Base-by-base conservation (phyloP, 2,329 filamentous ascomycete genomes). In the Verticillium longisporum region DNA sequence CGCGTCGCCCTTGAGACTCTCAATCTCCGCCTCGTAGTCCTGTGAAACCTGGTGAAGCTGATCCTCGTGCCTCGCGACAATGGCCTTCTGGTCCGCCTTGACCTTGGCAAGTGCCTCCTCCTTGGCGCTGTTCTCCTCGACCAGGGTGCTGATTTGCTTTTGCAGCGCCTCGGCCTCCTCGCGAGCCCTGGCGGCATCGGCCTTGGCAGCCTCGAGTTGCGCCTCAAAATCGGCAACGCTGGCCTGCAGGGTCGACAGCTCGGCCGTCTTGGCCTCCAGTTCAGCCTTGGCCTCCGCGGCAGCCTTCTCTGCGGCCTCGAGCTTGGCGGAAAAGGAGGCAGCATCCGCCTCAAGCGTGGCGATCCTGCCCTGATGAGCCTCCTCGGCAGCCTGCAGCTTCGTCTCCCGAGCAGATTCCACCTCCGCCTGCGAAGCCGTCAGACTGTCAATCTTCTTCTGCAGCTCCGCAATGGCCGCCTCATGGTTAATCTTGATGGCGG, bases 1-100 rank as follows among this genome's bases (percentile, higher is more conserved):
- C 14, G 85, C 84, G 64, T 88, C 84, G 26, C 84, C 85, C 61
- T 82, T 80, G 15, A 88, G 79, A 61, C 81, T 82, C 68, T 88
- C 85, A 60, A 88, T 87, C 70, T 88, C 85, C n/a, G 80, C 78
- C 69, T 88, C 82, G 65, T 86, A 87, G 65, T 88, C 85, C 64
- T 83, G 76, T 1, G 84, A 84, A 60, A 88, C 72, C 63, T 79
- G 80, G 70, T 83, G 78, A 65, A 88, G 77, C 68, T 85, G 83
- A 65, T 82, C 78, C 63, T 83, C 78, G 68, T 88, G 83, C 70
- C 80, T 81, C 53, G 77, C 74, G 32, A 70, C 68, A 0, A 74
- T 70, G 2, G 70, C 65, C n/a, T 73, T 71, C 61, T 77, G 75
- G 38, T 82, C 80, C 57, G 77, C 71, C 71, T 85, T 80, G 62